A percentile compares a stretch with the other conserved stretches of the same genome.
These are phyloP conservation scores for Scleroderma bovista DNA, from an alignment of 768 basidiomycete species.

Conservation along the genomic window DNA sequence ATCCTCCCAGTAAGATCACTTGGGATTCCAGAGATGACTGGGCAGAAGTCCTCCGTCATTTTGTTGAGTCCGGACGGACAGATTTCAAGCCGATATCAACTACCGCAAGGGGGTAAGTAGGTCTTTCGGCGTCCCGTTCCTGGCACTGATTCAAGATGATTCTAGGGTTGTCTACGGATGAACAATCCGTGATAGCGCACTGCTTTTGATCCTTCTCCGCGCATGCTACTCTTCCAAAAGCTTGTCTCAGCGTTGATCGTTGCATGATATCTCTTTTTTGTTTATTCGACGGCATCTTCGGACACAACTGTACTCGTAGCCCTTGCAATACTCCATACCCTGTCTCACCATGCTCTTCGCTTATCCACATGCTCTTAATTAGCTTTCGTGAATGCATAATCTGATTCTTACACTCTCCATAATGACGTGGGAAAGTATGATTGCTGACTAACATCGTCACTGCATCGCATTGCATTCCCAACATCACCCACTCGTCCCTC, in stretches of 20 bases:
- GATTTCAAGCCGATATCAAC: conserved; percentile 85
- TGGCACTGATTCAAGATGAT: conserved; percentile 4
- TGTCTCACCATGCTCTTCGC: conserved; percentile 15
- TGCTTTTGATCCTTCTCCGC: conserved; percentile 7
- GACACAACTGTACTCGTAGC: conserved; percentile 20
- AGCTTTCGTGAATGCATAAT: conserved; percentile 6
- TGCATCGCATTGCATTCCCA: no score
- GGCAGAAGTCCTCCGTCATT: conserved; percentile 61
- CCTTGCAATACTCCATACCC: conserved; percentile 13
- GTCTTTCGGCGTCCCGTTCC: neutral
- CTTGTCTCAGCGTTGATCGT: conserved; percentile 26
- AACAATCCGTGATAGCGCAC: conserved; percentile 8
- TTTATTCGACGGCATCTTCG: conserved; percentile 20
- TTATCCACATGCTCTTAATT: conserved; percentile 15
- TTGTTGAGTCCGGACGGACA: conserved; percentile 64
- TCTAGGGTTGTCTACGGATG: conserved; percentile 42
- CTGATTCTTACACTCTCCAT: no score
- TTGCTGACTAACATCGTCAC: no score
- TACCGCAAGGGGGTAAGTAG: conserved; percentile 63
- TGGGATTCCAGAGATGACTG: conserved; percentile 78
- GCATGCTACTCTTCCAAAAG: neutral
- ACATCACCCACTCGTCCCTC: no score
- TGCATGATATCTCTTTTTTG: conserved; percentile 12
- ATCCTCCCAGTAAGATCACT: conserved; percentile 67
- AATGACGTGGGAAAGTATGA: no score